Conservation (phyloP, 495 filamentous ascomycete genomes). For the Aspergillus bertholletiae region DNA sequence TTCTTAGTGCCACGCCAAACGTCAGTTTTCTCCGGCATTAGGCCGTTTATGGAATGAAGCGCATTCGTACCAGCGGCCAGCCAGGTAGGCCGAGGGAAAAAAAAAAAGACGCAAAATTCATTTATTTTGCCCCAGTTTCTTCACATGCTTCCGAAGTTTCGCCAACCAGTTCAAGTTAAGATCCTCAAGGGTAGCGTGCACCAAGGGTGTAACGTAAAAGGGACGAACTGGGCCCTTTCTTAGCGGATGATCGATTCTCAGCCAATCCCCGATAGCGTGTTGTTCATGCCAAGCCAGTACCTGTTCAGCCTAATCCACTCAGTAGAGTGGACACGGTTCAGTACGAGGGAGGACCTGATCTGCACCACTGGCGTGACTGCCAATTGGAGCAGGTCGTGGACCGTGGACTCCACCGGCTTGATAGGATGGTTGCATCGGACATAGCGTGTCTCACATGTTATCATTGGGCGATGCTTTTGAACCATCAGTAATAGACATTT, state of each 20-base stretch:
- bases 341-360: conserved; percentile 1
- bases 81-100: background rate
- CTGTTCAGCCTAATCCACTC: background rate
- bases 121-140: conserved; percentile 1
- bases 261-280: background rate
- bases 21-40: background rate
- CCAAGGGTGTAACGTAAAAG: conserved; percentile 1
- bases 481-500: background rate
- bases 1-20: background rate
- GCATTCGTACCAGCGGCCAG: background rate
- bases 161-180: background rate
- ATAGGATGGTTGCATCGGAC: conserved; percentile 14
- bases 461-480: conserved; percentile 4
- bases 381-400: no score
- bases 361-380: conserved; percentile 1
- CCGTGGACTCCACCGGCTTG: conserved; percentile 7
- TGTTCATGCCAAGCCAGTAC: background rate
- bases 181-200: background rate
- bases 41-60: background rate
- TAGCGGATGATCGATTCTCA: conserved; percentile 3
- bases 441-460: conserved; percentile 14
- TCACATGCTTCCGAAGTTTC: conserved; percentile 2
- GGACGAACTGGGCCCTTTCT: background rate
- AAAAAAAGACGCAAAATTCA: background rate
- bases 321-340: background rate